Percentiles rank a stretch among this genome's conserved stretches.
Evolutionary conservation across 208 protist genomes (phyloP).

Genomic region (Trypanosoma rangeli): DNA sequence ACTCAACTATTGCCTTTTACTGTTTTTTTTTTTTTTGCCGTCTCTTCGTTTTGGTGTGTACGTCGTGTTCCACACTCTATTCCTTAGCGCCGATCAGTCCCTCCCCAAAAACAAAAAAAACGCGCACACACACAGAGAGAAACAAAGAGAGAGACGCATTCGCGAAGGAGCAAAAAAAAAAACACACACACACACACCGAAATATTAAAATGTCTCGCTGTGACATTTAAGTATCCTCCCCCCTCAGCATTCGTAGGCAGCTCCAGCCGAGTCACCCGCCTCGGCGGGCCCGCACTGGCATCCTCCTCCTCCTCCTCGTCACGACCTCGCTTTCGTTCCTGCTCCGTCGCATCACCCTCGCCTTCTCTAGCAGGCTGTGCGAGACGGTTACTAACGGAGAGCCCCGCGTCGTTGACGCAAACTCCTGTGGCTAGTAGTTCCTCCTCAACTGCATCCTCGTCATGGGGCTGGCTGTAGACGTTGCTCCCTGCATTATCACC

Average conservation of each 20-base stretch:
- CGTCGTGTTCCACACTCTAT: not conserved
- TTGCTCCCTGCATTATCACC: not conserved
- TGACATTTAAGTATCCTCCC: not conserved
- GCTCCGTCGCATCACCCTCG: not conserved
- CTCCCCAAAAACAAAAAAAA: not conserved
- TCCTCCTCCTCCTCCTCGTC: not conserved
- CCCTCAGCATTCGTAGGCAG: not conserved
- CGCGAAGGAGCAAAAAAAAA: not conserved
- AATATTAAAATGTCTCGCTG: not conserved
- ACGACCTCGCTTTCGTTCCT: not conserved
- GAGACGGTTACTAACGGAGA: not conserved
- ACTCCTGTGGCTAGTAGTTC: not conserved
- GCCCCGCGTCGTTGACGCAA: not conserved
- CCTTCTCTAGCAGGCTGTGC: not conserved
- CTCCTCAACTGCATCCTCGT: slow-evolving; percentile 13
- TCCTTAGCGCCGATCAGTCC: not conserved
- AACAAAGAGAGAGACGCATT: not conserved
- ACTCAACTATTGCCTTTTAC: not conserved
- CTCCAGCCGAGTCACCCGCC: not conserved
- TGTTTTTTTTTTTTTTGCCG: not conserved
- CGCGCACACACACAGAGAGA: not conserved
- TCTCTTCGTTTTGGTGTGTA: not conserved
- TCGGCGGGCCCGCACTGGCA: not conserved
- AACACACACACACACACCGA: not conserved
- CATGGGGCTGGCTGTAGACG: not conserved